phyloP scores from a whole-genome alignment of 1,139 yeast genomes.

The Suhomyces bokatorum region DNA sequence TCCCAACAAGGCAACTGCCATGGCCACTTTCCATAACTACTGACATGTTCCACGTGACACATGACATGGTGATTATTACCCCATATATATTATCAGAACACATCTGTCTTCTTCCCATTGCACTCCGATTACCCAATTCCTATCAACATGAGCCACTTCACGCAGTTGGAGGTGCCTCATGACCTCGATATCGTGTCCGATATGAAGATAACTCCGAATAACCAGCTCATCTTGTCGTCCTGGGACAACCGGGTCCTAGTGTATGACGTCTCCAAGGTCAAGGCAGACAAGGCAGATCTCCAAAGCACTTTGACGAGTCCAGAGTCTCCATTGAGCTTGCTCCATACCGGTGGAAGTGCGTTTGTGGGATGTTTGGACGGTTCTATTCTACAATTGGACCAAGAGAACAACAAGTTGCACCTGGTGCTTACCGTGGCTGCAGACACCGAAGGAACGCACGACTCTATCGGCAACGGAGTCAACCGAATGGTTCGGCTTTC shows the following conservation, averaged over 20 bases:
- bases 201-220: constrained; percentile 28
- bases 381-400: constrained; percentile 39
- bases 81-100: background rate
- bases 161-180: constrained; percentile 19
- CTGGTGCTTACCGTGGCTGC: constrained; percentile 14
- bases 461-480: constrained; percentile 28
- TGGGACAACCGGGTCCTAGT: constrained; percentile 43
- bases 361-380: constrained; percentile 46
- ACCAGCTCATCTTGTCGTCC: constrained; percentile 39
- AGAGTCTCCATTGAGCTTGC: constrained; percentile 16
- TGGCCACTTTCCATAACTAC: too few relatives aligned
- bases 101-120: background rate
- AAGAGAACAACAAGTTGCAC: constrained; percentile 37
- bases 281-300: constrained; percentile 6
- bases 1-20: too few relatives aligned
- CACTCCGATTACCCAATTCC: background rate
- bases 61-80: background rate
- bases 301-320: constrained; percentile 8
- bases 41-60: too few relatives aligned
- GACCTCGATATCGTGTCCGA: constrained; percentile 22
- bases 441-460: constrained; percentile 9
- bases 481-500: constrained; percentile 29
- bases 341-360: constrained; percentile 20
- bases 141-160: constrained; percentile 6
- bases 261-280: constrained; percentile 27